Evolutionary conservation across 2,329 filamentous ascomycete genomes (phyloP), one percentile per base, ranked within the genome.

Genomic region (Colletotrichum sp.): DNA sequence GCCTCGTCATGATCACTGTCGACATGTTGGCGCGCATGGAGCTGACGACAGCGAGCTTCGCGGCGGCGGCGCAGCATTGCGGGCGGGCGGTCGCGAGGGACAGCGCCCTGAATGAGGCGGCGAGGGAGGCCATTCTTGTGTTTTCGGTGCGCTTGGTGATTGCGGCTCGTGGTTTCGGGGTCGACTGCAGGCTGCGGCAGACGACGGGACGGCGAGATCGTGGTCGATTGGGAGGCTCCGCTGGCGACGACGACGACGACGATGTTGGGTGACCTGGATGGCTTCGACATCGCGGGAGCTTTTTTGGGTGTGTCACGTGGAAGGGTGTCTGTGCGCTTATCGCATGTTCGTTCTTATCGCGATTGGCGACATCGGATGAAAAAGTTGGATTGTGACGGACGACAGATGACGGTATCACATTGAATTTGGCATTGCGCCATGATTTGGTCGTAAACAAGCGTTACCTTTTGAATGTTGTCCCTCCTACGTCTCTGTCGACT

Each of bases 91-190:
- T 67, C 26, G 60, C 65, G 69, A 80, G 76, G 67, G 79, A 77
- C 52, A 81, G 75, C 8, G 78, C 75, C 52, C 80, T 62, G 68
- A 81, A 73, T 24, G 79, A 78, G 44, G 77, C 76, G 59, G 79
- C 70, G 55, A 81, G 75, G 55, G 76, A 77, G 15, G 79, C 70
- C 72, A 78, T 78, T 26, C 26, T 63, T 63, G 18, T 21, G 7
- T 30, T 60, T 21, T 13, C n/a, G 10, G 44, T 39, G 36, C 15
- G 15, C 10, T 16, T n/a, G 7, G 15, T 36, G 34, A 16, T 4
- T 36, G 34, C 34, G 34, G 34, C 34, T 16, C 13, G 34, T 36
- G 13, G 13, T 36, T 44, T 18, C 16, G 28, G 18, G 1, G 30
- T 13, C 30, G 18, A 34, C 18, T 28, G 26, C 7, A 21, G 16